Conservation (phyloP, 2,329 filamentous ascomycete species). For the Aureobasidium zeae region DNA sequence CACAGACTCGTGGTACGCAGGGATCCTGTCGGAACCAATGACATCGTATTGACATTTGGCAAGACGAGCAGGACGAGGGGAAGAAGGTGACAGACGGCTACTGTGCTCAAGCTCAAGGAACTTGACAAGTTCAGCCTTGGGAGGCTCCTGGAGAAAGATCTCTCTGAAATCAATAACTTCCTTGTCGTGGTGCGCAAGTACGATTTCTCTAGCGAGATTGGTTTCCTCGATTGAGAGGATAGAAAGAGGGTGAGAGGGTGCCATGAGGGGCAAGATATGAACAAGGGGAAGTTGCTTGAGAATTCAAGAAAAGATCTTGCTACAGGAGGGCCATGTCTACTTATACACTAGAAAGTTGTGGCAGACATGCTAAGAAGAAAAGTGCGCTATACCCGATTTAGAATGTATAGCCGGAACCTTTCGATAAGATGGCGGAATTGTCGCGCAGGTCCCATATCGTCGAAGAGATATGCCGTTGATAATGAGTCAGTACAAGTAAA, state of each 20-base stretch:
- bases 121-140: constrained; percentile 26
- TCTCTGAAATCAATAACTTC: constrained; percentile 23
- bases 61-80: constrained; percentile 32
- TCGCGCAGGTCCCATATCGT: not conserved
- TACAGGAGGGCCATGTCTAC: not conserved
- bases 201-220: constrained; percentile 20
- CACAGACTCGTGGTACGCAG: constrained; percentile 47
- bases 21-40: constrained; percentile 42
- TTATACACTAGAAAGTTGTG: not conserved
- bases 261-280: not conserved
- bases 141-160: constrained; percentile 28
- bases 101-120: constrained; percentile 27
- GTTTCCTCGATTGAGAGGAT: constrained; percentile 21
- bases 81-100: constrained; percentile 20
- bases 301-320: not conserved
- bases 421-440: not conserved
- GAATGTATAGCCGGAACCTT: constrained; percentile 4
- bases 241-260: constrained; percentile 17
- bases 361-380: not conserved
- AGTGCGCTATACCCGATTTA: not conserved
- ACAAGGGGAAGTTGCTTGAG: not conserved
- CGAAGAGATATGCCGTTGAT: constrained; percentile 1
- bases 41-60: constrained; percentile 50
- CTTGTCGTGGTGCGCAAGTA: constrained; percentile 20
- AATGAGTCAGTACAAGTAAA: too few relatives aligned